These are phyloP conservation scores for Westerdykella aurantiaca DNA, from an alignment of 2,329 filamentous ascomycete genomes.

Conservation along the genomic window DNA sequence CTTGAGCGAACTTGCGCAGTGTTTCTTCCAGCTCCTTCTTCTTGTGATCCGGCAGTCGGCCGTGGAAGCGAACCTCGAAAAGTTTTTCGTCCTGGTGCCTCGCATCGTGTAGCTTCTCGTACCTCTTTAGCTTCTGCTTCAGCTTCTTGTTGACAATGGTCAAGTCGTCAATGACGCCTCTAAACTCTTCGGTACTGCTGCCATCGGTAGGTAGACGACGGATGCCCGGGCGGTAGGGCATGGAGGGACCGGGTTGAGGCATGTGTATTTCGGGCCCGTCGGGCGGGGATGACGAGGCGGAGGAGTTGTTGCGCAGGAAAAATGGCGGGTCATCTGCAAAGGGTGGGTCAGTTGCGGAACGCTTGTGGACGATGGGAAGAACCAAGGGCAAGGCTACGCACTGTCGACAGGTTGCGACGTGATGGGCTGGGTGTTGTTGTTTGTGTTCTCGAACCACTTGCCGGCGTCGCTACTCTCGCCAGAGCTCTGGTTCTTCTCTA, in stretches of 20 bases:
- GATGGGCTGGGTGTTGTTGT: conserved; percentile 42
- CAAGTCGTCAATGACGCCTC: conserved; percentile 80
- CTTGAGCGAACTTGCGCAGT: conserved; percentile 63
- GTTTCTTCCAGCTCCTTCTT: conserved; percentile 71
- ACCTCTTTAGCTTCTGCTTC: conserved; percentile 65
- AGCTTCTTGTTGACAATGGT: conserved; percentile 78
- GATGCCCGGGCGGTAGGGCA: conserved; percentile 32
- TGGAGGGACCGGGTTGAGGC: conserved; percentile 7
- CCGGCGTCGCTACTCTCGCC: conserved; percentile 49
- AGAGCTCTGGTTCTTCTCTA: conserved; percentile 39
- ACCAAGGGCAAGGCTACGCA: conserved; percentile 14
- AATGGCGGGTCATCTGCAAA: conserved; percentile 40
- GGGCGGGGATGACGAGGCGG: conserved; percentile 38
- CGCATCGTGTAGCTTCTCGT: conserved; percentile 61
- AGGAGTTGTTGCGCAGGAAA: conserved; percentile 43
- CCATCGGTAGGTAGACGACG: conserved; percentile 40
- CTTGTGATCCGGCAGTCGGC: conserved; percentile 59
- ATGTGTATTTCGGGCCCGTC: conserved; percentile 17
- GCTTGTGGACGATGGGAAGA: neutral
- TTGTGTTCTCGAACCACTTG: conserved; percentile 49
- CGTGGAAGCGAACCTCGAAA: conserved; percentile 77
- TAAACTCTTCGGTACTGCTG: conserved; percentile 67
- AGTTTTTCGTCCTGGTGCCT: conserved; percentile 68
- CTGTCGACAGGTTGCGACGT: conserved; percentile 39
- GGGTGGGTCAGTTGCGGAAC: conserved; percentile 3